Conservation (phyloP, 2,329 filamentous ascomycete genomes). For the Achaetomium macrosporum region DNA sequence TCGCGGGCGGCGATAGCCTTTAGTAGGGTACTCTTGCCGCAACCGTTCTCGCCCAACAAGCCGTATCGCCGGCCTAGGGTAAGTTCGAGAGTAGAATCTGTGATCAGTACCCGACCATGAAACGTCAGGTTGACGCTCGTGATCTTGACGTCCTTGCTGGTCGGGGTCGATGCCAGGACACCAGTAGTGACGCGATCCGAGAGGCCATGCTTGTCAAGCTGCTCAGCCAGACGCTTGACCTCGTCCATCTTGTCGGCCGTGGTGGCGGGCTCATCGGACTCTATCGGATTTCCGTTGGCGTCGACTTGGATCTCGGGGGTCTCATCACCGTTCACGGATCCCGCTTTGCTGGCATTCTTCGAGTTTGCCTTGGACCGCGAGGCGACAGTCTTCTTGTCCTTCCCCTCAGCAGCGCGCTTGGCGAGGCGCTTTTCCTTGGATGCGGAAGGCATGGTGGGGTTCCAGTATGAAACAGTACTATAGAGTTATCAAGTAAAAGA, state of each 20-base stretch:
- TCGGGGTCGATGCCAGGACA: constrained; percentile 77
- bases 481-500: not conserved
- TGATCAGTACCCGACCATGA: constrained; percentile 94
- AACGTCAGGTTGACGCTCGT: constrained; percentile 90
- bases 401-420: constrained; percentile 66
- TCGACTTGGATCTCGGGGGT: constrained; percentile 47
- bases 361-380: constrained; percentile 61
- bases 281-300: constrained; percentile 51
- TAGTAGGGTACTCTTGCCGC: constrained; percentile 95
- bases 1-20: constrained; percentile 92
- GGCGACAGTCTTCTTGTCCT: constrained; percentile 65
- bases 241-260: constrained; percentile 67
- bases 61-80: constrained; percentile 91
- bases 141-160: constrained; percentile 95
- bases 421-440: constrained; percentile 68
- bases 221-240: constrained; percentile 80
- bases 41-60: constrained; percentile 96
- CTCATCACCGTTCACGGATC: constrained; percentile 66
- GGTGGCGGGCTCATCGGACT: constrained; percentile 61
- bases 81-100: constrained; percentile 87
- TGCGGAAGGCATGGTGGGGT: constrained; percentile 52
- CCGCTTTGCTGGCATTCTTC: constrained; percentile 57
- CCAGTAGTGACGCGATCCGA: constrained; percentile 98
- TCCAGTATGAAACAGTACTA: not conserved
- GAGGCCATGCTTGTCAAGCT: constrained; percentile 93